phyloP scores from a whole-genome alignment of 2,329 filamentous ascomycete species.

The Fusarium longipes region DNA sequence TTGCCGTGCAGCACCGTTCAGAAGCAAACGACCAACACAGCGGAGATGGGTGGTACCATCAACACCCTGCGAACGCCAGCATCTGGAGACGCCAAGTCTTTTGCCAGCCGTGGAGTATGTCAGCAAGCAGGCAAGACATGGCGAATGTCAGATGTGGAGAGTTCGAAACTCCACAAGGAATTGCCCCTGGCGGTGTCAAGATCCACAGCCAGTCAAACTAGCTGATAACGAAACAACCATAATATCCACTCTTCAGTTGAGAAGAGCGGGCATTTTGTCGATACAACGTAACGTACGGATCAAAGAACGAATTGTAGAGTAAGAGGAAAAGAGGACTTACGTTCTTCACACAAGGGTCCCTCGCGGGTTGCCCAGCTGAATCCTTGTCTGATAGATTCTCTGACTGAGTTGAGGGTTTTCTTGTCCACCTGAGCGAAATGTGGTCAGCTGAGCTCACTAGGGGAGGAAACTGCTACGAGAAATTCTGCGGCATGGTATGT shows the following conservation, averaged over 20 bases:
- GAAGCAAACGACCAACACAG: constrained; percentile 25
- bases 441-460: constrained; percentile 10
- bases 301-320: constrained; percentile 11
- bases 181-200: constrained; percentile 29
- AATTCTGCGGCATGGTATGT: background rate
- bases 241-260: constrained; percentile 38
- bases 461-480: constrained; percentile 10
- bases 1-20: constrained; percentile 16
- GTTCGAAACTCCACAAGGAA: constrained; percentile 38
- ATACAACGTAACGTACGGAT: constrained; percentile 11
- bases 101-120: constrained; percentile 26
- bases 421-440: constrained; percentile 82
- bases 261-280: constrained; percentile 13
- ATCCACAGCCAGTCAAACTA: constrained; percentile 35
- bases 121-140: constrained; percentile 22
- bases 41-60: constrained; percentile 34
- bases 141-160: constrained; percentile 37
- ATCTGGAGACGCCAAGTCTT: constrained; percentile 26
- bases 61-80: constrained; percentile 30
- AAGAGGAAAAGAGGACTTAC: constrained; percentile 63
- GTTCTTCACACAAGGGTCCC: constrained; percentile 97
- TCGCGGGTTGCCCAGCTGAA: constrained; percentile 97
- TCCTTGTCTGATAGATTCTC: constrained; percentile 93
- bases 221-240: constrained; percentile 17
- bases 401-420: constrained; percentile 85